These are phyloP conservation scores for Boletus fagicola DNA, from an alignment of 768 basidiomycete species.

Conservation along the genomic window DNA sequence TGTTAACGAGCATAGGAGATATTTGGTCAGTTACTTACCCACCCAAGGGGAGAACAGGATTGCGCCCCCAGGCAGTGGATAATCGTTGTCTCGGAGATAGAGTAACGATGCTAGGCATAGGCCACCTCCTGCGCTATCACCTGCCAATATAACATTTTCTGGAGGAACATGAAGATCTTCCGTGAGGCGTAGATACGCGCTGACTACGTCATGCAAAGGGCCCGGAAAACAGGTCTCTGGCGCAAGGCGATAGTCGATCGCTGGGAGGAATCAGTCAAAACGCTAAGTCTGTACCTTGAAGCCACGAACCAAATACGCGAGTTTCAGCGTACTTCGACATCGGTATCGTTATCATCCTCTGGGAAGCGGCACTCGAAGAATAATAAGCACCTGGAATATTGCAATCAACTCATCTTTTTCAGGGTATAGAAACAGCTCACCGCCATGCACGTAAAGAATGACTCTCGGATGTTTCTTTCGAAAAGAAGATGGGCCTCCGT, in stretches of 20 bases:
- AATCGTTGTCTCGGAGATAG: slow-evolving; percentile 92
- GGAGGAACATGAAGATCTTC: slow-evolving; percentile 89
- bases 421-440: slow-evolving; percentile 40
- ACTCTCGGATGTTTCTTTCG: slow-evolving; percentile 67
- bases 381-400: slow-evolving; percentile 78
- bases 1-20: slow-evolving; percentile 9
- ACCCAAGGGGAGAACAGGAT: slow-evolving; percentile 96
- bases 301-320: slow-evolving; percentile 74
- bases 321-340: slow-evolving; percentile 86
- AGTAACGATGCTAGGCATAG: slow-evolving; percentile 81
- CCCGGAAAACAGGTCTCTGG: slow-evolving; percentile 95
- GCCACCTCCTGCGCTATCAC: slow-evolving; percentile 94
- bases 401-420: slow-evolving; percentile 3
- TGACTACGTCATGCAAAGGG: slow-evolving; percentile 81
- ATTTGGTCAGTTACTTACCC: slow-evolving; percentile 50
- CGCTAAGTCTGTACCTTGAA: background rate
- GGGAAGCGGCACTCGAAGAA: slow-evolving; percentile 85
- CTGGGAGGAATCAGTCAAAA: slow-evolving; percentile 35
- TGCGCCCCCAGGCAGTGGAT: slow-evolving; percentile 79
- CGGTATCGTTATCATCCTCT: slow-evolving; percentile 87
- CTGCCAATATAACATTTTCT: slow-evolving; percentile 83
- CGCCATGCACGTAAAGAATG: slow-evolving; percentile 92
- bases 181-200: slow-evolving; percentile 80
- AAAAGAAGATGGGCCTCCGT: slow-evolving; percentile 9
- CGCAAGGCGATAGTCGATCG: slow-evolving; percentile 92